phyloP scores from a whole-genome alignment of 2,329 filamentous ascomycete species.

The Microdochium nivale region DNA sequence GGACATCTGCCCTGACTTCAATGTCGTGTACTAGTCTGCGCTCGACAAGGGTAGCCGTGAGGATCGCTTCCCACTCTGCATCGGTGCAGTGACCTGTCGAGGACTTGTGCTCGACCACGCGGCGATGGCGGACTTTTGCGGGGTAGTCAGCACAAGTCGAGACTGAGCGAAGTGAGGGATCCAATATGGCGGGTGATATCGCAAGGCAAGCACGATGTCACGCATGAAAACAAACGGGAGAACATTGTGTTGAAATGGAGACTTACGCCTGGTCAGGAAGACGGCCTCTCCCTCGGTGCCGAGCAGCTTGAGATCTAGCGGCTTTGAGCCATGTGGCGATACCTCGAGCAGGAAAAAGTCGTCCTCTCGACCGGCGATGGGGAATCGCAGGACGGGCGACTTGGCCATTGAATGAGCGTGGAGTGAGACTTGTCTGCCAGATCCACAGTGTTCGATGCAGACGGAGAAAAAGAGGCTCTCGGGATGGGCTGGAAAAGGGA shows the following conservation, averaged over 20 bases:
- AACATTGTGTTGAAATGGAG: conserved; percentile 2
- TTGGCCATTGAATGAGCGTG: conserved; percentile 10
- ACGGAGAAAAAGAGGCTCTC: too few relatives aligned
- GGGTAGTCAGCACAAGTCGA: background rate
- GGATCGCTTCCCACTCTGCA: conserved; percentile 58
- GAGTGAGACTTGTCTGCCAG: background rate
- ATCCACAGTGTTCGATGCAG: too few relatives aligned
- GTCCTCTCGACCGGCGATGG: conserved; percentile 42
- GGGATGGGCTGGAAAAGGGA: too few relatives aligned
- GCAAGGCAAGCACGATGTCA: background rate
- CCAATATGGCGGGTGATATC: background rate
- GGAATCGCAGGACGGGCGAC: conserved; percentile 44
- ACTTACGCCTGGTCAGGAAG: conserved; percentile 50
- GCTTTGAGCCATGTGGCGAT: conserved; percentile 35
- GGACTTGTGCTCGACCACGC: conserved; percentile 40
- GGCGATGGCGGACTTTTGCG: conserved; percentile 45
- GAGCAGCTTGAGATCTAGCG: conserved; percentile 57
- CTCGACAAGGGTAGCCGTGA: conserved; percentile 48
- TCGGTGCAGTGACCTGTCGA: conserved; percentile 45
- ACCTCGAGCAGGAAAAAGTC: conserved; percentile 55
- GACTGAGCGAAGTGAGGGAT: background rate
- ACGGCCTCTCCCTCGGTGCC: conserved; percentile 59
- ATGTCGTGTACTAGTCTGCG: conserved; percentile 40
- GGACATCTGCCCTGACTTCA: conserved; percentile 50
- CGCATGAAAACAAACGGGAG: background rate